Evolutionary conservation across 2,329 filamentous ascomycete species (phyloP), one percentile per base, ranked within the genome.

Genomic region (Lecanosticta acicola): DNA sequence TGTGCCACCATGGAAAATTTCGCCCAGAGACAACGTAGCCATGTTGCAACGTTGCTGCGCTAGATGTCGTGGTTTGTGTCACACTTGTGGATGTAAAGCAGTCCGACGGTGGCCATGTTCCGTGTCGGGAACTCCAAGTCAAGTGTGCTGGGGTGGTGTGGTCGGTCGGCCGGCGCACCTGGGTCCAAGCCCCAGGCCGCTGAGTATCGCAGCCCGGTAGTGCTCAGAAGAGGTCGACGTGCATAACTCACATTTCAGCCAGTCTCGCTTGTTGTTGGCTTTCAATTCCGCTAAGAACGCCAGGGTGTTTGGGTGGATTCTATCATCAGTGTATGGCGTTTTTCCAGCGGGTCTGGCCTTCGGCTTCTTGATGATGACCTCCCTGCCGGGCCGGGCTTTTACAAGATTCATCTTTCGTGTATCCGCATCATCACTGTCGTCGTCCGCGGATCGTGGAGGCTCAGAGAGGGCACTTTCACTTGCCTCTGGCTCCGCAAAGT

Each of bases 161-260:
- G n/a, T n/a, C n/a, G n/a, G n/a, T n/a, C n/a, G n/a, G n/a, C n/a
- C n/a, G n/a, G n/a, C n/a, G n/a, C n/a, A n/a, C n/a, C n/a, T n/a
- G n/a, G n/a, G n/a, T n/a, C n/a, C n/a, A n/a, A n/a, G n/a, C n/a
- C n/a, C n/a, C n/a, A 11, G 24, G 24, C 24, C 11, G 11, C 24
- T 29, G 24, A 29, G 11, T 29, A 29, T 11, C 24, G 24, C 24
- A 7, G 24, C 7, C 24, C 24, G 11, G 24, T 11, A 11, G 5
- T 29, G 24, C 24, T 37, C n/a, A 19, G 13, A 14, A 14, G n/a
- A 35, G 16, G 7, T n/a, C 7, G 11, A 5, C 14, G 16, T 19
- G n/a, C n/a, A n/a, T n/a, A n/a, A 60, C 68, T 61, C 68, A 81
- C 79, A 70, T 68, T 83, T 84, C 48, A 83, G 59, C 80, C 80